Percentiles rank a stretch among this genome's conserved stretches.
phyloP scores from a whole-genome alignment of 768 basidiomycete genomes.

The Termitomyces sp. region DNA sequence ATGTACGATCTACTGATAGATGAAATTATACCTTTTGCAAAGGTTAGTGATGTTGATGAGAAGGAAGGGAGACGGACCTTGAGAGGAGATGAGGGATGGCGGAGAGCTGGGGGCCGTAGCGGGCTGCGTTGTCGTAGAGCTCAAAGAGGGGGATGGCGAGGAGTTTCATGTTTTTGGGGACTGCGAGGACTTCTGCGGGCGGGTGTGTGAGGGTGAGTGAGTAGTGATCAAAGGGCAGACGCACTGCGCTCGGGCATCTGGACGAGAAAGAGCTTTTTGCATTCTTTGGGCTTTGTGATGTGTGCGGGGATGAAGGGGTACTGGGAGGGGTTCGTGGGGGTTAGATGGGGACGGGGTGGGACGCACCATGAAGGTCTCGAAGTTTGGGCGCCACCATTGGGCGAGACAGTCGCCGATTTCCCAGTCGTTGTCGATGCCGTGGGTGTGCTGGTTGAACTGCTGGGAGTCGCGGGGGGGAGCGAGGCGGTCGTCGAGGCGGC shows the following conservation, averaged over 20 bases:
- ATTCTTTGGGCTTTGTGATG: conserved; percentile 96
- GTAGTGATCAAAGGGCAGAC: conserved; percentile 25
- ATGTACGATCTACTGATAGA: conserved; percentile 51
- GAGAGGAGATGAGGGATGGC: conserved; percentile 92
- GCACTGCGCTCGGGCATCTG: conserved; percentile 93
- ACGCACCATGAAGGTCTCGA: conserved; percentile 97
- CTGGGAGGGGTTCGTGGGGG: conserved; percentile 32
- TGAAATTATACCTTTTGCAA: conserved; percentile 65
- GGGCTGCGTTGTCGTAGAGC: conserved; percentile 94
- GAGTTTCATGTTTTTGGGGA: conserved; percentile 99
- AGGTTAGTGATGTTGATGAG: conserved; percentile 22
- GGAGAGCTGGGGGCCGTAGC: conserved; percentile 92
- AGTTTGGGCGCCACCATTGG: conserved; percentile 98
- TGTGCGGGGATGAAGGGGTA: conserved; percentile 95
- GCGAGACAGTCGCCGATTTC: conserved; percentile 95
- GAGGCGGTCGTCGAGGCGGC: conserved; percentile 84
- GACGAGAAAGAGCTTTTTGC: conserved; percentile 93
- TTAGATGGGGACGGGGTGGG: neutral
- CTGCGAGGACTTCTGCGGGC: conserved; percentile 82
- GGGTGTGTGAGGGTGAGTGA: neutral
- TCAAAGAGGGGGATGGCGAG: conserved; percentile 96
- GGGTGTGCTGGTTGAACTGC: conserved; percentile 71
- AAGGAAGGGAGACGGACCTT: conserved; percentile 44
- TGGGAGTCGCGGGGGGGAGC: conserved; percentile 67
- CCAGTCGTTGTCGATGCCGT: conserved; percentile 88